Base-by-base conservation (phyloP, 2,329 filamentous ascomycete species). In the Chrysosporium queenslandicum region DNA sequence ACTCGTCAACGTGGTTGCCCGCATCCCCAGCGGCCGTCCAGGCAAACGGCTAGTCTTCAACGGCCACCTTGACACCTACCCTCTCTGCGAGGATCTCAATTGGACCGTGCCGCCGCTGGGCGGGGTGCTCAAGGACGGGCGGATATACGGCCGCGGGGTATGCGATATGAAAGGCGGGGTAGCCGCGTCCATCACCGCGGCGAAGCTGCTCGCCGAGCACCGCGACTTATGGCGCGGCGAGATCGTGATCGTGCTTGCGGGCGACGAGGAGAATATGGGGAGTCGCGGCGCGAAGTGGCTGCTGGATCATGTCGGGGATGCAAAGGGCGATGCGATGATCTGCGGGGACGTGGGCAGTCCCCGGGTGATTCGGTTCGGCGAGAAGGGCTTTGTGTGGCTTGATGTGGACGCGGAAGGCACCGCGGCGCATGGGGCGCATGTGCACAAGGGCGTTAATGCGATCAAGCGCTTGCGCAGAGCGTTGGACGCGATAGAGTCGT, bases 91-190 rank as follows among this genome's bases (percentile, higher is more conserved):
- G 18, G 42, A 53, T 27, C 29, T 47, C 23, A 32, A 47, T 8
- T 53, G 54, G 50, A 53, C 30, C 11, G 51, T 51, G 8, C 37
- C 46, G 5, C 46, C 46, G 21, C 7, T 42, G 25, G 47, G 54
- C 21, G 54, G 40, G 5, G 25, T 53, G n/a, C 18, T 50, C 23
- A 50, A 51, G 20, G 50, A 53, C 16, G 54, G 50, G 2, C 46
- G 20, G n/a, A n/a, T 56, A 25, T 56, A 53, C 20, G 54, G 54
- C 16, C 50, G 54, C 20, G 54, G 54, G 6, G 51, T 43, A 14
- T 50, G 32, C 32, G 54, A 56, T 39, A 56, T 53, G 54, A 56
- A 56, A 52, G 54, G 46, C 42, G 54, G 50, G 3, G 46, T 56
- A 32, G 54, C 51, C 2, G 50, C 54, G 8, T 53, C 54, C 7